Conservation (phyloP, 345 rosid species). For the Eucalyptus grandis region DNA sequence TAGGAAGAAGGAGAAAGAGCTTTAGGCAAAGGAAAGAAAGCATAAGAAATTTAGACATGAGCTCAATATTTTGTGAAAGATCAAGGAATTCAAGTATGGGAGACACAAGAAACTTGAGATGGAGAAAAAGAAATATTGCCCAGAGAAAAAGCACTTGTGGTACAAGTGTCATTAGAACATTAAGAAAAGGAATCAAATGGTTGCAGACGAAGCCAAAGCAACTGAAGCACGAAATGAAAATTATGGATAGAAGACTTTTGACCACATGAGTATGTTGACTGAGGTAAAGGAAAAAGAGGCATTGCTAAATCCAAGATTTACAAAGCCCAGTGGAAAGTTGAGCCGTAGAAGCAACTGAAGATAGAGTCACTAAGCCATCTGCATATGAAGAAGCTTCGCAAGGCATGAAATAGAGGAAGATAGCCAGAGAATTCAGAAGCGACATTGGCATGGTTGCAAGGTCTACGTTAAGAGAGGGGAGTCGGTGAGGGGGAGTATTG, state of each 20-base stretch:
- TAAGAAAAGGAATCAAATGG: conserved; percentile 43
- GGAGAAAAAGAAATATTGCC: conserved; percentile 42
- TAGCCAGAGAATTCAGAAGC: no score
- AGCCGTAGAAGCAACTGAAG: no score
- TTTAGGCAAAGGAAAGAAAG: conserved; percentile 41
- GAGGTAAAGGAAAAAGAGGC: conserved; percentile 18
- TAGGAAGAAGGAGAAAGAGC: conserved; percentile 60
- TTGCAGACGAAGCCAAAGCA: conserved; percentile 12
- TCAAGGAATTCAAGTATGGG: conserved; percentile 62
- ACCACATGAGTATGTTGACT: conserved; percentile 2
- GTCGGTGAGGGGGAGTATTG: no score
- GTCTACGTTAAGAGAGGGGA: no score
- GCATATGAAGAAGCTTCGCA: no score
- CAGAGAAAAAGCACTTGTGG: conserved; percentile 26
- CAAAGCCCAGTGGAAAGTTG: no score
- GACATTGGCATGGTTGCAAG: no score
- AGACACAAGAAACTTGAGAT: conserved; percentile 43
- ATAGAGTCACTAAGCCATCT: no score
- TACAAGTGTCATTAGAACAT: neutral
- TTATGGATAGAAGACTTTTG: conserved; percentile 1
- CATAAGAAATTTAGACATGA: conserved; percentile 58
- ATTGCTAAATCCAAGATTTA: neutral
- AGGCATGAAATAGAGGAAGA: no score
- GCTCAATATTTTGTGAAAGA: conserved; percentile 62
- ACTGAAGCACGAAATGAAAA: conserved; percentile 3